Base-by-base conservation (phyloP, 2,329 filamentous ascomycete species). In the Cercospora sojina region DNA sequence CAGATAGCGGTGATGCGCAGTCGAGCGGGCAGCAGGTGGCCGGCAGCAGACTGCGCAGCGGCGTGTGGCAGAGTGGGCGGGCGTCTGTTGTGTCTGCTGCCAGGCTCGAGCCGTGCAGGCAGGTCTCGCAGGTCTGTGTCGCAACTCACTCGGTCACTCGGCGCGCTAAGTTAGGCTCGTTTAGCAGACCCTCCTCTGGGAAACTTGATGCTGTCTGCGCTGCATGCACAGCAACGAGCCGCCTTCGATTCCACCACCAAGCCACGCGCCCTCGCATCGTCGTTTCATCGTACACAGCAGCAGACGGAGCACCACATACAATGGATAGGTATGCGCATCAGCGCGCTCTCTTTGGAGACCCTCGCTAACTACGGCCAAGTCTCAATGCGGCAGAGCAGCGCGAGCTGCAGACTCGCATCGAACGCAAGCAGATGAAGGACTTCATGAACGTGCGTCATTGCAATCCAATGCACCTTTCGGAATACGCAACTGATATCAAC, bases 381-480 rank as follows among this genome's bases (percentile, higher is more conserved):
- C 90, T 96, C 79, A 91, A 87, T 74, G 79, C 85, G 75, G 80
- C 88, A 75, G 94, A 98, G 85, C 91, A 96, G 85, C 91, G 92
- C 83, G 92, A 95, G 86, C 91, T 99, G 78, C 90, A 96, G 82
- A 83, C 88, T 83, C 92, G 95, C 81, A 93, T 99, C 88, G 93
- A 98, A 85, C 91, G 91, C 83, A 96, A 95, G 83, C 95, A 99
- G 83, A 92, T 99, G 86, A 97, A 97, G 84, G 94, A 98, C 79
- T 98, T 99, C 79, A 97, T 98, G 90, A 91, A 88, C 76, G 95
- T 98, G 86, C 74, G 92, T 85, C 64, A 41, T 47, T 2, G 8
- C 13, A 55, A 16, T 25, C 5, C 13, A 3, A 35, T 20, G 4
- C 31, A 57, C 12, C 20, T 13, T 13, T n/a, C 23, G 18, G 27